Evolutionary conservation across 176 grass and related monocot genomes (phyloP).

Genomic region (Cenchrus purpureus): DNA sequence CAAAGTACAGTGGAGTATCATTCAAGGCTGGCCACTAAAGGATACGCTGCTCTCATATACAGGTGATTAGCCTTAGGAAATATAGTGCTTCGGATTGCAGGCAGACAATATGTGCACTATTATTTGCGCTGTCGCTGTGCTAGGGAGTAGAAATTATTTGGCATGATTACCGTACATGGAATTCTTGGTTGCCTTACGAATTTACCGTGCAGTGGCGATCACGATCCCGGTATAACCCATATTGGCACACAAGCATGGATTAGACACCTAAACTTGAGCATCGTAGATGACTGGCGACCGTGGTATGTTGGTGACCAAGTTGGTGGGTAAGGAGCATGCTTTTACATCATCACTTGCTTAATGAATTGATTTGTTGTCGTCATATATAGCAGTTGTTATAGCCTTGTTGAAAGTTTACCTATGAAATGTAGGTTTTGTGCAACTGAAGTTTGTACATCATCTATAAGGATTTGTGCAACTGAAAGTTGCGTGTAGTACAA

Average conservation of each 20-base stretch:
- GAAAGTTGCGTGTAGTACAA: too few species aligned
- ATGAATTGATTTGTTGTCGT: conserved; percentile 45
- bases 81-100: background rate
- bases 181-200: background rate
- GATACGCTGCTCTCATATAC: too few species aligned
- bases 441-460: too few species aligned
- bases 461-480: too few species aligned
- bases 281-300: conserved; percentile 53
- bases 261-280: conserved; percentile 51
- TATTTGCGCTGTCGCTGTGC: background rate
- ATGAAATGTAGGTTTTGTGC: too few species aligned
- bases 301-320: conserved; percentile 27
- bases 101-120: background rate
- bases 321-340: conserved; percentile 32
- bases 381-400: too few species aligned
- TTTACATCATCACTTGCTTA: too few species aligned
- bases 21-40: too few species aligned
- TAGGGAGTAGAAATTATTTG: background rate
- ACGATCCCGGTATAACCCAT: conserved; percentile 36
- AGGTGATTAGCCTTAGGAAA: too few species aligned
- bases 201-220: conserved; percentile 53
- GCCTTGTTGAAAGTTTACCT: too few species aligned
- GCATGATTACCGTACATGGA: too few species aligned
- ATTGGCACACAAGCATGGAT: conserved; percentile 63
- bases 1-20: too few species aligned